Conservation (phyloP, 176 grass and related monocot genomes). For the Cenchrus purpureus region DNA sequence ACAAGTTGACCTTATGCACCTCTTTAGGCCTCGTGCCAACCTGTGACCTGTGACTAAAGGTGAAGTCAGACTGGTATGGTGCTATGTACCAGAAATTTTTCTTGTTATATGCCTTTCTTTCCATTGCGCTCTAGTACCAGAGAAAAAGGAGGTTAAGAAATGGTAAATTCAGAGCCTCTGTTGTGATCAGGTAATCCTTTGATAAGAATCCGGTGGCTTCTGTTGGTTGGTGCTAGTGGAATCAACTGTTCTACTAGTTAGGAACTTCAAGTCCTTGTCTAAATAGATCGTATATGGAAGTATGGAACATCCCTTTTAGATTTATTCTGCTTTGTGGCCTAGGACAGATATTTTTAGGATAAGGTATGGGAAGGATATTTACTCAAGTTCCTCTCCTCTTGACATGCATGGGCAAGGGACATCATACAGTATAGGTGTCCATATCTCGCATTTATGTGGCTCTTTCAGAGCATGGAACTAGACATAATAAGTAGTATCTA, state of each 20-base stretch:
- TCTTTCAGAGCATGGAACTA: slow-evolving; percentile 25
- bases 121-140: not conserved
- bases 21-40: slow-evolving; percentile 30
- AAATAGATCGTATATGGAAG: slow-evolving; percentile 24
- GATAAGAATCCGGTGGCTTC: slow-evolving; percentile 15
- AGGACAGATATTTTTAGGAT: slow-evolving; percentile 14
- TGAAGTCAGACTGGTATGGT: slow-evolving; percentile 30
- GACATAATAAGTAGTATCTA: not conserved
- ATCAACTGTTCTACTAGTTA: slow-evolving; percentile 29
- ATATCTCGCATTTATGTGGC: slow-evolving; percentile 38
- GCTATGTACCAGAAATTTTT: slow-evolving; percentile 14
- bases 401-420: not conserved
- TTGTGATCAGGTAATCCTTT: not conserved
- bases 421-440: slow-evolving; percentile 21
- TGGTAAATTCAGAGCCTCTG: slow-evolving; percentile 7
- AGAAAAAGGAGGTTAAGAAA: not conserved
- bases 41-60: slow-evolving; percentile 17
- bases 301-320: slow-evolving; percentile 33
- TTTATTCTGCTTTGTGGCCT: slow-evolving; percentile 11
- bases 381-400: slow-evolving; percentile 19
- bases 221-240: slow-evolving; percentile 23
- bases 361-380: slow-evolving; percentile 35
- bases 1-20: slow-evolving; percentile 42
- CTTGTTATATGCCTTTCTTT: not conserved
- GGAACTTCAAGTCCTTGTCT: slow-evolving; percentile 40